Percentiles rank a stretch among this genome's conserved stretches.
phyloP scores from a whole-genome alignment of 2,329 filamentous ascomycete genomes.

The Aplosporella prunicola region DNA sequence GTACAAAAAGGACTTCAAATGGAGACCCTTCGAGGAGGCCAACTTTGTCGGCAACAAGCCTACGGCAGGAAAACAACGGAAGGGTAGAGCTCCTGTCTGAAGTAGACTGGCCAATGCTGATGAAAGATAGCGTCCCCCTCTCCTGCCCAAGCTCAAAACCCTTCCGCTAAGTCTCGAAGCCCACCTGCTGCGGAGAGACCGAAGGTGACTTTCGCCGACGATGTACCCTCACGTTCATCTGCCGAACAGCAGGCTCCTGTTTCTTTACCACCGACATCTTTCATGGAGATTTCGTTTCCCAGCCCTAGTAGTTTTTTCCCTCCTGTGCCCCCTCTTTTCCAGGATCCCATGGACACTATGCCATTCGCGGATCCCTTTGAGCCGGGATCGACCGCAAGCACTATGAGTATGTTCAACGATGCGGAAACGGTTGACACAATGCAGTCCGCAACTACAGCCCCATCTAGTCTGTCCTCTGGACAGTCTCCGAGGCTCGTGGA shows the following conservation, averaged over 20 bases:
- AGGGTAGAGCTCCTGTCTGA: too few species aligned
- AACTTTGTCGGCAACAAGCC: constrained; percentile 40
- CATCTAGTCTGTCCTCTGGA: constrained; percentile 32
- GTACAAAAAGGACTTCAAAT: constrained; percentile 69
- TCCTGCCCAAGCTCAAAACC: constrained; percentile 4
- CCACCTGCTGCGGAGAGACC: constrained; percentile 5
- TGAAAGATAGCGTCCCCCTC: constrained; percentile 14
- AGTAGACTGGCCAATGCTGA: too few species aligned
- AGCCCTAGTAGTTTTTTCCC: constrained; percentile 8
- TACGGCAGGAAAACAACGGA: constrained; percentile 9
- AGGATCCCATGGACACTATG: constrained; percentile 18
- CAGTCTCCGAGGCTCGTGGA: constrained; percentile 41
- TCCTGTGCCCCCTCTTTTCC: constrained; percentile 15
- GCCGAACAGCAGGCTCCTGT: constrained; percentile 1
- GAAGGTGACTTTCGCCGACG: constrained; percentile 2
- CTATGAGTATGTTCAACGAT: constrained; percentile 30
- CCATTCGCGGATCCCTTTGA: constrained; percentile 23
- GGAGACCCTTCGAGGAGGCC: constrained; percentile 59
- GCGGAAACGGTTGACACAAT: constrained; percentile 20
- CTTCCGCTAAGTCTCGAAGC: constrained; percentile 3
- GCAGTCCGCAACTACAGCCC: constrained; percentile 20
- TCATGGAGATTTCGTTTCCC: constrained; percentile 12
- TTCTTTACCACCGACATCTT: not conserved
- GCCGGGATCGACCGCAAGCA: constrained; percentile 24
- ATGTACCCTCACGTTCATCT: constrained; percentile 1